phyloP scores from a whole-genome alignment of 805 yeast genomes.

The Suhomyces sp. region DNA sequence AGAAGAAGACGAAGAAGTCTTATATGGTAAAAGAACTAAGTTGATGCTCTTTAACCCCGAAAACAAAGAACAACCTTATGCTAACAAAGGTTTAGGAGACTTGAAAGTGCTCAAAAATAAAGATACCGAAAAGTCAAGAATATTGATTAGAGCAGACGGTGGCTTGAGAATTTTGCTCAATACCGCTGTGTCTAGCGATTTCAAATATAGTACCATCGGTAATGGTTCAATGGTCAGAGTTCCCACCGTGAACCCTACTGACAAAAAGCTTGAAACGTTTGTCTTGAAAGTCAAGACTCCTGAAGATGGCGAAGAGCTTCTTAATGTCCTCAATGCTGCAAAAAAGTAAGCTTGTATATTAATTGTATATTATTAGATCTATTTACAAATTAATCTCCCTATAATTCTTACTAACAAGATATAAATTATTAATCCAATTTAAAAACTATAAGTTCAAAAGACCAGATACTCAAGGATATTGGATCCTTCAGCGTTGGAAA shows the following conservation, averaged over 20 bases:
- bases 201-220: conserved; percentile 60
- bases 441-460: no score
- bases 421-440: no score
- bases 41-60: conserved; percentile 57
- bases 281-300: conserved; percentile 73
- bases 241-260: conserved; percentile 53
- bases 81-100: conserved; percentile 75
- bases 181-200: conserved; percentile 52
- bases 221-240: conserved; percentile 65
- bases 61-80: conserved; percentile 50
- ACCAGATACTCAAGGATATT: no score
- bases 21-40: conserved; percentile 68
- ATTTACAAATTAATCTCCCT: background rate
- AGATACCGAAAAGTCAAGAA: conserved; percentile 60
- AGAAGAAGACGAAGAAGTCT: conserved; percentile 73
- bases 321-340: conserved; percentile 27
- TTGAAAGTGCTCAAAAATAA: conserved; percentile 66
- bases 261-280: conserved; percentile 60
- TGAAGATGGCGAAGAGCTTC: conserved; percentile 59
- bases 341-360: conserved; percentile 12
- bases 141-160: conserved; percentile 85
- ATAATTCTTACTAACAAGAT: no score
- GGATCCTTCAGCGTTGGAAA: background rate
- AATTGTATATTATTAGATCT: background rate
- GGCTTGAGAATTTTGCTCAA: conserved; percentile 77